Percentiles rank a stretch among this genome's conserved stretches.
phyloP scores from a whole-genome alignment of 495 filamentous ascomycete species.

The Penicillium parvum region DNA sequence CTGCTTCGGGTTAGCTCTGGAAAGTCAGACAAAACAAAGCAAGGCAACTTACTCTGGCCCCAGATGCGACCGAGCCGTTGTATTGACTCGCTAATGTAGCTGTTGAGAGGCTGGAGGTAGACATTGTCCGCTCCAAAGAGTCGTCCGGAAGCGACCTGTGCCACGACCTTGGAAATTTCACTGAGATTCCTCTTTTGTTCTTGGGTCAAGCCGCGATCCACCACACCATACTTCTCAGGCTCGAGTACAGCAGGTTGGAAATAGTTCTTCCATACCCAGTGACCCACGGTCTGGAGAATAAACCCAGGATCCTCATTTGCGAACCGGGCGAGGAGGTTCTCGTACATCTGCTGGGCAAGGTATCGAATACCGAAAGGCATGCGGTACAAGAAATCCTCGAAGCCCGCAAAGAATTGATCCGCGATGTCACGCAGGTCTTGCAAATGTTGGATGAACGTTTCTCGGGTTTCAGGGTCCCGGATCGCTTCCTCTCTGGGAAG shows the following conservation, averaged over 20 bases:
- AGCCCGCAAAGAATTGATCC: slow-evolving; percentile 74
- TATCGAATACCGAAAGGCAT: slow-evolving; percentile 95
- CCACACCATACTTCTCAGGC: slow-evolving; percentile 84
- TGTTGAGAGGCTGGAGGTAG: slow-evolving; percentile 91
- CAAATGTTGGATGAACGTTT: slow-evolving; percentile 86
- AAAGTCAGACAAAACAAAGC: not conserved
- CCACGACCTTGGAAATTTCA: slow-evolving; percentile 85
- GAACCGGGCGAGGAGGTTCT: slow-evolving; percentile 69
- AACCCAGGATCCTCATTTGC: slow-evolving; percentile 71
- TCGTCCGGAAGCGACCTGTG: slow-evolving; percentile 78
- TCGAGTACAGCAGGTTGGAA: slow-evolving; percentile 81
- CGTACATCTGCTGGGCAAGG: slow-evolving; percentile 81
- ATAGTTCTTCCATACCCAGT: slow-evolving; percentile 93
- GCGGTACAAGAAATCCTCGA: slow-evolving; percentile 77
- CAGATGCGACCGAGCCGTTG: slow-evolving; percentile 75
- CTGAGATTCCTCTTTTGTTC: slow-evolving; percentile 89
- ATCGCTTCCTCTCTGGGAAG: slow-evolving; percentile 90
- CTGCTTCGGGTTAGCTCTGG: slow-evolving; percentile 35
- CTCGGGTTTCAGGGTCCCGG: slow-evolving; percentile 84
- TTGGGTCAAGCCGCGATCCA: slow-evolving; percentile 81
- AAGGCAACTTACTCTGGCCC: slow-evolving; percentile 49
- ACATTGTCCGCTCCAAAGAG: slow-evolving; percentile 92
- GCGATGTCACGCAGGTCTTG: slow-evolving; percentile 90
- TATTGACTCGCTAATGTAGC: slow-evolving; percentile 80
- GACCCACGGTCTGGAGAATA: slow-evolving; percentile 76